phyloP scores from a whole-genome alignment of 164 flowering plant genomes.

The Nymphaea colorata region DNA sequence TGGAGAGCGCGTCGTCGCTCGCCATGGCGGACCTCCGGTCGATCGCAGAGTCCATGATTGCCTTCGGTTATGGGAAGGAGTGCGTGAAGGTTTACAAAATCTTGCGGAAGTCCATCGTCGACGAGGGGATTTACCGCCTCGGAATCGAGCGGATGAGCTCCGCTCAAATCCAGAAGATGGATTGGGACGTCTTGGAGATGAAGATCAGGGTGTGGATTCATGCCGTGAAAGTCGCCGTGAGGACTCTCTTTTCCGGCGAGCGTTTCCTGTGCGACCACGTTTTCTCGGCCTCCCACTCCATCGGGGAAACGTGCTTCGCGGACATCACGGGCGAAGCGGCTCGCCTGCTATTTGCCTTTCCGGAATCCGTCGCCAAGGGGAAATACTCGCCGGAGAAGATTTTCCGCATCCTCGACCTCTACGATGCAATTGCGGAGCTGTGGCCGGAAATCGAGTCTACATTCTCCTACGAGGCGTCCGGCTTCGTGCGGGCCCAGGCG shows the following conservation, averaged over 20 bases:
- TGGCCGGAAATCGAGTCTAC: slow-evolving; percentile 49
- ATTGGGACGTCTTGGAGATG: slow-evolving; percentile 40
- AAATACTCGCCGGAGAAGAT: slow-evolving; percentile 48
- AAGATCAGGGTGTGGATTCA: slow-evolving; percentile 47
- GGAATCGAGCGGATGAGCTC: slow-evolving; percentile 31
- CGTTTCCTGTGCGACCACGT: slow-evolving; percentile 53
- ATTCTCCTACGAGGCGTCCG: slow-evolving; percentile 39
- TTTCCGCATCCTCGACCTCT: slow-evolving; percentile 46
- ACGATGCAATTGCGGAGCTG: slow-evolving; percentile 28
- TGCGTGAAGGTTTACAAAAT: slow-evolving; percentile 37
- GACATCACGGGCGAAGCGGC: slow-evolving; percentile 51
- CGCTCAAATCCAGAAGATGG: slow-evolving; percentile 25
- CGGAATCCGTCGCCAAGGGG: slow-evolving; percentile 33
- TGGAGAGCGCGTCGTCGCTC: slow-evolving; percentile 24
- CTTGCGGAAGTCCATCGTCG: slow-evolving; percentile 48
- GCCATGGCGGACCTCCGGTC: slow-evolving; percentile 40
- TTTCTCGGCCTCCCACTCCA: slow-evolving; percentile 30
- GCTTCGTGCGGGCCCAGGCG: slow-evolving; percentile 35
- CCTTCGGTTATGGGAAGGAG: slow-evolving; percentile 54
- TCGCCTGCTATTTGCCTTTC: slow-evolving; percentile 31
- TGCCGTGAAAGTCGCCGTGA: slow-evolving; percentile 34
- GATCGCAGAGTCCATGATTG: slow-evolving; percentile 64
- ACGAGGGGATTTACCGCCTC: slow-evolving; percentile 45
- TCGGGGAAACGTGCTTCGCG: slow-evolving; percentile 44
- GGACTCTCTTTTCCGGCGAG: slow-evolving; percentile 52